Evolutionary conservation across 345 rosid genomes (phyloP), one percentile per base, ranked within the genome.

Genomic region (Citrus glauca): DNA sequence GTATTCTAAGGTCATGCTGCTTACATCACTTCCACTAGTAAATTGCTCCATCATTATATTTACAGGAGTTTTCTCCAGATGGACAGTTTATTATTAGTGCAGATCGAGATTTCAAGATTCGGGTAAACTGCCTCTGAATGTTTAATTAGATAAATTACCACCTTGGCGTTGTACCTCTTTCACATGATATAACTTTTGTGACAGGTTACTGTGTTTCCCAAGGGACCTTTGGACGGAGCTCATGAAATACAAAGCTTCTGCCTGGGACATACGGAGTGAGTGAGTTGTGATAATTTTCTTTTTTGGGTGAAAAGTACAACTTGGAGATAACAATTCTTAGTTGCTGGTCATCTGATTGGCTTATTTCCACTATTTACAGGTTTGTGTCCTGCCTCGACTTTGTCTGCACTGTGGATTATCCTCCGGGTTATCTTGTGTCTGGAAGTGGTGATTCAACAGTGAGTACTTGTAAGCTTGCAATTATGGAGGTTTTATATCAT

Each of bases 201-300:
- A 69, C 85, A 94, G 99, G 97, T 94, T 66, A 86, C 95, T 73
- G 88, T 90, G 42, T 88, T 94, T 42, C 98, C 99, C 55, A 84
- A 90, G 84, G 90, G 85, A 71, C 97, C 99, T 79, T 75, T 90
- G 71, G 89, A 89, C 69, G 98, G 98, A 78, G 97, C 98, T 83
- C 98, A 96, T 80, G 96, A 91, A 82, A 94, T 96, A 77, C 97
- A 96, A 74, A 90, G 97, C 77, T 93, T 94, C 81, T 94, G 99
- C 87, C 97, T 96, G 69, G 99, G 94, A 53, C 99, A 96, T 88
- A 85, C 98, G 16, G 96, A 93, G 99, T 91, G 86, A 95, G 98
- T 92, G 86, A 83, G 70, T 77, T 76, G 61, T 53, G 62, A 76
- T 72, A 37, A 24, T 40, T 40, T 71, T n/a, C 70, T 82, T 56